Evolutionary conservation across 768 basidiomycete species (phyloP), one percentile per base, ranked within the genome.

Genomic region (Serendipita indica): DNA sequence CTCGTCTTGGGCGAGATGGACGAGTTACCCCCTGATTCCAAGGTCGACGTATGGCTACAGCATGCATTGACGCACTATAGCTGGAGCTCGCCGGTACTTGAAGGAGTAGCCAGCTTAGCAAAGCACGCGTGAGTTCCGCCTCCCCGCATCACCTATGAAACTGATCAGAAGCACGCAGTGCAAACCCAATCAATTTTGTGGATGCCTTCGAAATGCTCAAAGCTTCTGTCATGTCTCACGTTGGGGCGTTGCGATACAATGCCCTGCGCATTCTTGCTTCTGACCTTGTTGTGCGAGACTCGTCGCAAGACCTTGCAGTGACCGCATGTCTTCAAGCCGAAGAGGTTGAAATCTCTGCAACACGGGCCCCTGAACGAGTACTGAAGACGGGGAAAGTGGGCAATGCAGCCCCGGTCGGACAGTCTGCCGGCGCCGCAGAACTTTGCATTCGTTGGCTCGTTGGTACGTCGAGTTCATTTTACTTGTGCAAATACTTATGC

Each of bases 331-430:
- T 91, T 22, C 81, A 84, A 60, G 87, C 84, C 2, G 96, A 99
- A 67, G 80, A 88, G 60, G 80, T 86, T 1, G 49, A 54, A 33
- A 20, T 54, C 49, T 28, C 49, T n/a, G 32, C 25, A 72, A 85
- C 2, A 80, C 83, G 61, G 87, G 89, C 41, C 85, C 85, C 1
- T 76, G 94, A 98, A 65, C 79, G 90, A 41, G 81, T 89, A 2
- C 70, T 94, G 65, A 74, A 82, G 25, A 86, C 94, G 5, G 79
- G 81, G 2, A 77, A 85, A 57, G 76, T 93, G 2, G 82, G 77
- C 1, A 77, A 81, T 61, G 74, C 78, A 3, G 75, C 86, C 27
- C 58, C 66, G 12, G 58, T 80, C 58, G 3, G 65, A 75, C 2
- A 80, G 82, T 46, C 72, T 74, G 35, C 65, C 74, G 35, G 78